phyloP scores from a whole-genome alignment of 1,284 basidiomycete genomes.

The Grifola frondosa region DNA sequence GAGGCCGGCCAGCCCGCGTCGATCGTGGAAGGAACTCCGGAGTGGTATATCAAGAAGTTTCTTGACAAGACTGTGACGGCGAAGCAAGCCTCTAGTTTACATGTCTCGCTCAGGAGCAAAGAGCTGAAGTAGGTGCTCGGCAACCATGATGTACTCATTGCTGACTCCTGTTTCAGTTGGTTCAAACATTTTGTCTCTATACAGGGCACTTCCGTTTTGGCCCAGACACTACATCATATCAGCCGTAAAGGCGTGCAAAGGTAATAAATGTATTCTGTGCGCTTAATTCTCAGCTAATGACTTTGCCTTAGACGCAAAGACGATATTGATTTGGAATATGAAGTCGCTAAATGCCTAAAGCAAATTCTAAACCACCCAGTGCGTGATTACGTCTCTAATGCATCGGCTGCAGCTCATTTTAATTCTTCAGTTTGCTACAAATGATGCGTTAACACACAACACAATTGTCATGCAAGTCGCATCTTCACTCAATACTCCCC shows the following conservation, averaged over 20 bases:
- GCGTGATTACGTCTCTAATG: constrained; percentile 29
- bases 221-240: constrained; percentile 75
- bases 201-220: constrained; percentile 84
- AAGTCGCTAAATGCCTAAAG: constrained; percentile 87
- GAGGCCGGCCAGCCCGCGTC: constrained; percentile 53
- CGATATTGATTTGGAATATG: constrained; percentile 82
- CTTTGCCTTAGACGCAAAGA: constrained; percentile 49
- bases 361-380: constrained; percentile 81
- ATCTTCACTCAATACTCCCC: constrained; percentile 82
- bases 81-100: constrained; percentile 77
- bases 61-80: constrained; percentile 82
- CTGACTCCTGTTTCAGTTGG: constrained; percentile 55
- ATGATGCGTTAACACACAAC: constrained; percentile 78
- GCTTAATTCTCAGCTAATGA: background rate
- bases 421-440: constrained; percentile 59
- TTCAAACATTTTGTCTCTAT: constrained; percentile 75
- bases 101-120: constrained; percentile 81
- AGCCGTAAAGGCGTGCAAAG: constrained; percentile 67
- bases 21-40: constrained; percentile 66
- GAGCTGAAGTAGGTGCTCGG: constrained; percentile 65
- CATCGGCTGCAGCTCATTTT: no score
- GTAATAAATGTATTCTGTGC: constrained; percentile 34
- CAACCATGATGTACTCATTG: constrained; percentile 1
- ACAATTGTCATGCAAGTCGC: constrained; percentile 82
- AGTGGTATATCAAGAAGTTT: constrained; percentile 91